Conservation (phyloP, 352 stramenopile genomes). For the Pythium plurisporium region DNA sequence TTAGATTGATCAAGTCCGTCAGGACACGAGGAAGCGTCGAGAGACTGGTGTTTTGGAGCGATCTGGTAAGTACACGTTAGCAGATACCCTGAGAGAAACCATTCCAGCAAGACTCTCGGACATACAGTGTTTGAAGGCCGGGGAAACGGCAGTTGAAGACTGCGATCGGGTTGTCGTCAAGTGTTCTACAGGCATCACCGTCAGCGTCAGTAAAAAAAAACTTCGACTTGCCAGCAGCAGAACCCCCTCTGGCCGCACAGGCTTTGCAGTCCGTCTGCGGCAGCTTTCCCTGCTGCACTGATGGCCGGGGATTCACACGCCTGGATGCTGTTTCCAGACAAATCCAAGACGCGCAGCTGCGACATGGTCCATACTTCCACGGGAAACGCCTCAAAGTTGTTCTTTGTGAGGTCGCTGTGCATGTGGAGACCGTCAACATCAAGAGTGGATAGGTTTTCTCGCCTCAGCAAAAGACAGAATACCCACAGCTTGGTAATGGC, state of each 20-base stretch:
- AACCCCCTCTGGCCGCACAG: no score
- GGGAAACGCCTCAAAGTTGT: constrained; percentile 25
- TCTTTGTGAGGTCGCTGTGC: constrained; percentile 25
- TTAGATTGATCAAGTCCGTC: constrained; percentile 15
- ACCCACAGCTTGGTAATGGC: constrained; percentile 35
- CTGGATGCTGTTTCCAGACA: constrained; percentile 26
- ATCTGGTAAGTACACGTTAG: constrained; percentile 8
- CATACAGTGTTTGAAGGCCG: constrained; percentile 10
- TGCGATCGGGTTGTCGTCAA: constrained; percentile 19
- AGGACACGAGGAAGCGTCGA: constrained; percentile 16
- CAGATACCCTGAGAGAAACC: neutral
- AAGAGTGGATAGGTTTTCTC: no score
- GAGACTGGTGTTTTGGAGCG: constrained; percentile 23
- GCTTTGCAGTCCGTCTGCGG: neutral
- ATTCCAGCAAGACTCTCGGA: neutral
- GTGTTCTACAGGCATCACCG: neutral
- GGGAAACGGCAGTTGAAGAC: constrained; percentile 17
- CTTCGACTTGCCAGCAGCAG: neutral
- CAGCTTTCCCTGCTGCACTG: neutral
- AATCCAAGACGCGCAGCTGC: constrained; percentile 21
- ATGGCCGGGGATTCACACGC: constrained; percentile 15
- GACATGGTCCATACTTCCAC: constrained; percentile 31
- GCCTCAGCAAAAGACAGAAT: neutral
- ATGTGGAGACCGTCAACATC: neutral
- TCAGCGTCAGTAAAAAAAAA: neutral